These are phyloP conservation scores for Corniculantispora saksenae DNA, from an alignment of 2,329 filamentous ascomycete genomes.

Conservation along the genomic window DNA sequence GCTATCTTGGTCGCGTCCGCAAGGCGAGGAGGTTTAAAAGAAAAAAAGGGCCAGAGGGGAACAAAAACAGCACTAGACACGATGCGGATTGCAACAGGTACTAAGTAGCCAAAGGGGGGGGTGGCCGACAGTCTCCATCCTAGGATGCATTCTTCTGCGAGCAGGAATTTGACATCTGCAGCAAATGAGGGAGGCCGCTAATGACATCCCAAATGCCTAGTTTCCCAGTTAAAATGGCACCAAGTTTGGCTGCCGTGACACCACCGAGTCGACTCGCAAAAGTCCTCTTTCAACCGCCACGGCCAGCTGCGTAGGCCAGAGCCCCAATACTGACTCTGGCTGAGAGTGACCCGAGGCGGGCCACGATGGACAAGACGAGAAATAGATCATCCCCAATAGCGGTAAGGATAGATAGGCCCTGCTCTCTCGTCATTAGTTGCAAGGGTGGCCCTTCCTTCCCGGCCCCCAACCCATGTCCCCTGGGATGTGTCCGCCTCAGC, in stretches of 20 bases:
- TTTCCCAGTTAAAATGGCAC: background rate
- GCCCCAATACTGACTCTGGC: background rate
- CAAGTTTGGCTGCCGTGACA: background rate
- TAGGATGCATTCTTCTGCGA: background rate
- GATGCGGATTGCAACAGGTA: conserved; percentile 1
- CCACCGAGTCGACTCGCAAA: background rate
- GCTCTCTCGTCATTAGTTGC: background rate
- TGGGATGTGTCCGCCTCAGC: background rate
- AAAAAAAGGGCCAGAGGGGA: background rate
- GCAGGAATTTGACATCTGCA: background rate
- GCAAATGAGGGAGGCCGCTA: background rate
- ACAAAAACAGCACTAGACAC: conserved; percentile 1
- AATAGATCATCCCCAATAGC: background rate
- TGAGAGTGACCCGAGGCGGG: background rate
- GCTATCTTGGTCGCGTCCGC: background rate
- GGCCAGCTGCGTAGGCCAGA: background rate
- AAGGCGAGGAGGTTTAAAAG: background rate
- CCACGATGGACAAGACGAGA: background rate
- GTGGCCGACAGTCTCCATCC: background rate
- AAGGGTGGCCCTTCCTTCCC: background rate
- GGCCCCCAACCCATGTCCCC: background rate
- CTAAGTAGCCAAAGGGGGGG: background rate
- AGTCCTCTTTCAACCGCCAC: background rate
- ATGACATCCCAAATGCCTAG: background rate
- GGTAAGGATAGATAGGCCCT: background rate